Base-by-base conservation (phyloP, 441 rosid genomes). In the Croton setiger region DNA sequence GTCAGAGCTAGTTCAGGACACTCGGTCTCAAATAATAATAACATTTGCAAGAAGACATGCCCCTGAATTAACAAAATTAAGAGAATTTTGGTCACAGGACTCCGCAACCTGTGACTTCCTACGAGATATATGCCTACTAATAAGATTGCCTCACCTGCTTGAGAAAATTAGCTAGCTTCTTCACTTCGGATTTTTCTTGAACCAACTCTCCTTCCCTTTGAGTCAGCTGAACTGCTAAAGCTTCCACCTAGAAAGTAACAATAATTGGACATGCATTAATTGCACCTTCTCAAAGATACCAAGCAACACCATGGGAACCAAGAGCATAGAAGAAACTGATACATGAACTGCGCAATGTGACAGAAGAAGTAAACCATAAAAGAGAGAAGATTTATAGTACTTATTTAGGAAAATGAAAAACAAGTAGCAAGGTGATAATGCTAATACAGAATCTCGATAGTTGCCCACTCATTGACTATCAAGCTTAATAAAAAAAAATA, bases 131-230 rank as follows among this genome's bases (percentile, higher is more conserved):
- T 57, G 11, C 62, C 8, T 33, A 31, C 18, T 43, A 41, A n/a
- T 60, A 53, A 18, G 60, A 60, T 31, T 33, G n/a, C 45, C 66
- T 62, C 73, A 95, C 99, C 96, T 88, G 95, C 81, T 92, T 92
- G 54, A 95, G 85, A 74, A 95, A 92, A 80, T 78, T 76, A 11
- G 97, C 96, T 21, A 95, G 84, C 85, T 82, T 92, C 88, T 95
- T 95, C 75, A 92, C 98, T 91, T 95, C 98, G 17, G 96, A 70
- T 76, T 95, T 95, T 77, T 95, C 97, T 71, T 88, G 96, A 73
- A 89, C 82, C 79, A 92, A 72, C 79, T 92, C 97, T 76, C 98
- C 98, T 85, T 95, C 99, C 80, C 96, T 92, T 80, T 90, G 88
- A 71, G 97, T 90, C 77, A 95, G 80, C 75, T 95, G 98, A 78